Conservation (phyloP, 2,329 filamentous ascomycete species). For the Chaetomium olivaceum region DNA sequence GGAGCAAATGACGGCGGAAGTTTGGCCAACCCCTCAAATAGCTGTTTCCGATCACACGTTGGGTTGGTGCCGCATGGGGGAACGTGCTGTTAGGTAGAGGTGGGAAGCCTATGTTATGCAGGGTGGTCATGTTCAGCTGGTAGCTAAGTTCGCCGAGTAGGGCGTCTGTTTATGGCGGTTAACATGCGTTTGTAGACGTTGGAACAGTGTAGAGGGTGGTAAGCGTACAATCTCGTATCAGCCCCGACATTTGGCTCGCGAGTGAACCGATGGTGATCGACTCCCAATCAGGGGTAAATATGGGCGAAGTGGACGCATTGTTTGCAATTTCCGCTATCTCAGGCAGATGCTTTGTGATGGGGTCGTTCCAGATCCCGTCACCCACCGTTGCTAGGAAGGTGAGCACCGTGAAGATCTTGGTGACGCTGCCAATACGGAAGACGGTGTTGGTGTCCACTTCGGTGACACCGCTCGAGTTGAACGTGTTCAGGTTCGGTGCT, state of each 20-base stretch:
- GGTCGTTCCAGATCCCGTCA: constrained; percentile 41
- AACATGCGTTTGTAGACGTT: background rate
- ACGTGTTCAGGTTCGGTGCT: constrained; percentile 34
- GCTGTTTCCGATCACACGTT: constrained; percentile 36
- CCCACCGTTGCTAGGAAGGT: constrained; percentile 40
- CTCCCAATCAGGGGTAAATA: constrained; percentile 30
- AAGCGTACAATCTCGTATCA: constrained; percentile 41
- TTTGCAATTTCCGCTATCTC: constrained; percentile 39
- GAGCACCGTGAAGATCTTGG: constrained; percentile 42
- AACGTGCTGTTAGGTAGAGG: constrained; percentile 32
- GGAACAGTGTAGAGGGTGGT: background rate
- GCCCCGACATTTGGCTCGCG: constrained; percentile 36
- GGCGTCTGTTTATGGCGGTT: constrained; percentile 26
- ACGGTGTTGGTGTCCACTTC: constrained; percentile 43
- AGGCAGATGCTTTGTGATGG: constrained; percentile 43
- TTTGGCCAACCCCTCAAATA: constrained; percentile 18
- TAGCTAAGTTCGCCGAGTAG: constrained; percentile 34
- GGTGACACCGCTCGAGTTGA: constrained; percentile 36
- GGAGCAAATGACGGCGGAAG: constrained; percentile 38
- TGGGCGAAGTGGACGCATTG: background rate
- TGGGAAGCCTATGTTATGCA: constrained; percentile 36
- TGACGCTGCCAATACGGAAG: constrained; percentile 43
- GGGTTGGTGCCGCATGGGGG: constrained; percentile 38
- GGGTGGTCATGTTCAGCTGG: constrained; percentile 24
- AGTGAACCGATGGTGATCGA: constrained; percentile 29